Base-by-base conservation (phyloP, 805 yeast genomes). In the Metschnikowia orientalis region DNA sequence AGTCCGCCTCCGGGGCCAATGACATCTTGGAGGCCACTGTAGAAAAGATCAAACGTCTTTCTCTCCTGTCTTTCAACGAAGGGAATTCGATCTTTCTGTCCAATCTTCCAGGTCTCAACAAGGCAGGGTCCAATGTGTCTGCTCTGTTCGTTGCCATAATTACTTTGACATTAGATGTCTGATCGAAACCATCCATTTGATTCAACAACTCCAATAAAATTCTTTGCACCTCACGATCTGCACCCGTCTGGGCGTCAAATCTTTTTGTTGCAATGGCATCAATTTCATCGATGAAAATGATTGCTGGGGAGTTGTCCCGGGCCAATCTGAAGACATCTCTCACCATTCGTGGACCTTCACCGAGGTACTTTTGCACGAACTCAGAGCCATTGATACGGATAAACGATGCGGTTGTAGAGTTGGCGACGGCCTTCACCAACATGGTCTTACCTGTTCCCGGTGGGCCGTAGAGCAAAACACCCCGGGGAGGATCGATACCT, bases 281-380 rank as follows among this genome's bases (percentile, higher is more conserved):
- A 51, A 92, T 89, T 69, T 92, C 99, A 69, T 92, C 99, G 49
- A 92, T 92, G 63, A 92, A 92, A 41, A 92, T 92, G 54, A 92
- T 92, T 7, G 96, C 79, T 5, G 99, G 99, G 1, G 97, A 79
- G 63, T 92, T 92, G 58, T 92, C 99, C 56, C 97, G 77, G 6
- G 99, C 99, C 43, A 92, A 74, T 56, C 97, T 73, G 68, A 92
- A 92, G 21, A 92, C 97, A 59, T 92, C 98, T 61, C 99, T 81
- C 21, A 92, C 98, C 97, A 92, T 92, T 68, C 99, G 77, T 40
- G 99, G 97, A 53, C 99, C 98, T 69, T 92, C 99, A 59, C 99
- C 99, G 35, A 92, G 73, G 61, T 92, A 92, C 63, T 92, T 92
- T 59, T 92, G 98, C 35, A 92, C 98, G 54, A 92, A 92, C 60